Evolutionary conservation across 371 early-diverging fungal species (phyloP).

Genomic region (Cladochytrium tenue): DNA sequence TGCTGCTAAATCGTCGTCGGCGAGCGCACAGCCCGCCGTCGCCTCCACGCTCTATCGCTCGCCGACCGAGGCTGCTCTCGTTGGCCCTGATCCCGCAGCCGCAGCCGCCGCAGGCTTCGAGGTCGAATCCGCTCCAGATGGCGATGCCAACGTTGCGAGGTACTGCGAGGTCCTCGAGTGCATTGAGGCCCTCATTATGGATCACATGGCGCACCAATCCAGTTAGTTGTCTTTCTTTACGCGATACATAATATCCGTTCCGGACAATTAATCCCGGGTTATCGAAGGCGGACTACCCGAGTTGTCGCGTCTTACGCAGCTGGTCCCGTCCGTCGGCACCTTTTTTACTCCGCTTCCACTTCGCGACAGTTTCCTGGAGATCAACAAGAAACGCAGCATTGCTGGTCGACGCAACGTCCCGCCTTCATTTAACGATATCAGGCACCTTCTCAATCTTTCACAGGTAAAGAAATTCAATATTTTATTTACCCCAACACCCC

Average conservation of each 20-base stretch:
- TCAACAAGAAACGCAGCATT: slow-evolving; percentile 63
- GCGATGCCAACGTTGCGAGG: slow-evolving; percentile 47
- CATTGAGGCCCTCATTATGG: slow-evolving; percentile 69
- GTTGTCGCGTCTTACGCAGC: slow-evolving; percentile 69
- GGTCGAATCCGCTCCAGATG: neutral
- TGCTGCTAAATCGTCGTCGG: neutral
- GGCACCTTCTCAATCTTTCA: slow-evolving; percentile 79
- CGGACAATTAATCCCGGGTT: neutral
- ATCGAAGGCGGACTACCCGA: slow-evolving; percentile 52
- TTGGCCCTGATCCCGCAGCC: neutral
- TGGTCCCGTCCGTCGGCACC: slow-evolving; percentile 72
- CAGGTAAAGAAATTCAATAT: no score
- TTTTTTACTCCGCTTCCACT: slow-evolving; percentile 81
- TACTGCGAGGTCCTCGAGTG: slow-evolving; percentile 70
- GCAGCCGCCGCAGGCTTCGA: neutral
- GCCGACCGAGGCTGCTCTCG: slow-evolving; percentile 12
- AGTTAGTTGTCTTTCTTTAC: slow-evolving; percentile 22
- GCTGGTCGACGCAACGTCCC: slow-evolving; percentile 69
- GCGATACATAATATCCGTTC: neutral
- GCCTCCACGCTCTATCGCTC: slow-evolving; percentile 3
- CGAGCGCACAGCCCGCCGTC: neutral
- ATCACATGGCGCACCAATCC: slow-evolving; percentile 46
- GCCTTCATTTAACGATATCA: slow-evolving; percentile 82
- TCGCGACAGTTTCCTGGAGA: slow-evolving; percentile 60
- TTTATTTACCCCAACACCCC: no score